Base-by-base conservation (phyloP, 352 stramenopile genomes). In the Pythium folliculosum region DNA sequence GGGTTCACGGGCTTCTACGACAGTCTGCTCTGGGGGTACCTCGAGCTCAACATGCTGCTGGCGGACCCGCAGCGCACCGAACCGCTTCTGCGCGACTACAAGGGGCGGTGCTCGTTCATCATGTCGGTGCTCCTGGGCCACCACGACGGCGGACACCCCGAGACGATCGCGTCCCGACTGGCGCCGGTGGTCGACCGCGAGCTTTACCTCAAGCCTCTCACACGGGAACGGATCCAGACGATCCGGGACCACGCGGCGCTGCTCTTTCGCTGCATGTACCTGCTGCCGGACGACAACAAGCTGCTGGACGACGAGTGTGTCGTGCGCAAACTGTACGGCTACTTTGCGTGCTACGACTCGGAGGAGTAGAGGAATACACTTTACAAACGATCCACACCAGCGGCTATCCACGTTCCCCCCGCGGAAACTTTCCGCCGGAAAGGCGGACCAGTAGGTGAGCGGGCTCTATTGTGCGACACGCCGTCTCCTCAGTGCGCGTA, bases 41-140 rank as follows among this genome's bases (percentile, higher is more conserved):
- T 47, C 17, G n/a, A 27, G 52, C 21, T 59, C 17, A 59, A 47
- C n/a, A 30, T 59, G 52, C 30, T 59, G 30, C 52, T 59, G 19
- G n/a, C 32, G 1, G 32, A 59, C 8, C 30, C 52, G 30, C 8
- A 12, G 5, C 50, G 50, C 27, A 56, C 30, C 9, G 52, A 25
- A 9, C 30, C 30, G n/a, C 32, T 59, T 1, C 30, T 32, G 17
- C 19, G 30, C 19, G 9, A 21, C 17, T 19, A 32, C 19, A 3
- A n/a, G 19, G 35, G 30, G 1, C 16, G 40, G 5, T 27, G 17
- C 14, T 17, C 17, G 17, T 32, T 16, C 9, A 10, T 47, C 14
- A 19, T 59, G 5, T 19, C 7, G 8, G 2, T 45, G 13, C 32
- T 59, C 2, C 21, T 59, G 3, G 52, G 52, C n/a, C 17, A n/a